Evolutionary conservation across 371 early-diverging fungal species (phyloP).

Genomic region (Mucor piriformis): DNA sequence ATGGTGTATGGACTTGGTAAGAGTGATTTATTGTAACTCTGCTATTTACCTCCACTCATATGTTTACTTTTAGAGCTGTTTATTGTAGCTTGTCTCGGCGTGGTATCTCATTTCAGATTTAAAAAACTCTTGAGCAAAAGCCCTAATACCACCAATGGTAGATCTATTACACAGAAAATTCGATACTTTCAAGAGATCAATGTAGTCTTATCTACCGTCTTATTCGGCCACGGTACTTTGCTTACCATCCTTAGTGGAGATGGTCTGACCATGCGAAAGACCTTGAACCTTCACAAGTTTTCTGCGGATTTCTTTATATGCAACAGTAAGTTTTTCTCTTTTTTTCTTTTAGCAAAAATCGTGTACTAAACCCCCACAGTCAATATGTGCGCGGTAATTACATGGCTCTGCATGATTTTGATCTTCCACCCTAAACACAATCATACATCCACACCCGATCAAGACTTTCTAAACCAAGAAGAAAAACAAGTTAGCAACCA

Average conservation of each 20-base stretch:
- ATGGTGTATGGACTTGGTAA: constrained; percentile 47
- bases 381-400: constrained; percentile 30
- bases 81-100: constrained; percentile 41
- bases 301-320: constrained; percentile 53
- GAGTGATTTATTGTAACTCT: not conserved
- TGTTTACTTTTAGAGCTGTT: constrained; percentile 32
- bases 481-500: constrained; percentile 9
- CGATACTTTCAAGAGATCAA: constrained; percentile 58
- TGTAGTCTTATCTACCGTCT: constrained; percentile 35
- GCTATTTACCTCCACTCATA: not conserved
- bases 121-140: constrained; percentile 34
- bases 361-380: too few species aligned
- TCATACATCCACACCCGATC: not conserved
- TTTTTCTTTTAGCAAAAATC: too few species aligned
- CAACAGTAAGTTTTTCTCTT: constrained; percentile 35
- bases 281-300: constrained; percentile 48
- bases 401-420: constrained; percentile 32
- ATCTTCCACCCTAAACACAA: constrained; percentile 31
- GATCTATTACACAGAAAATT: constrained; percentile 43
- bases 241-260: constrained; percentile 48
- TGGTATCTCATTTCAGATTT: constrained; percentile 52
- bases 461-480: not conserved
- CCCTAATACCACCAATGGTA: constrained; percentile 35
- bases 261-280: constrained; percentile 35
- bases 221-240: constrained; percentile 32